phyloP scores from a whole-genome alignment of 306 rosid genomes.

The Casuarina equisetifolia region DNA sequence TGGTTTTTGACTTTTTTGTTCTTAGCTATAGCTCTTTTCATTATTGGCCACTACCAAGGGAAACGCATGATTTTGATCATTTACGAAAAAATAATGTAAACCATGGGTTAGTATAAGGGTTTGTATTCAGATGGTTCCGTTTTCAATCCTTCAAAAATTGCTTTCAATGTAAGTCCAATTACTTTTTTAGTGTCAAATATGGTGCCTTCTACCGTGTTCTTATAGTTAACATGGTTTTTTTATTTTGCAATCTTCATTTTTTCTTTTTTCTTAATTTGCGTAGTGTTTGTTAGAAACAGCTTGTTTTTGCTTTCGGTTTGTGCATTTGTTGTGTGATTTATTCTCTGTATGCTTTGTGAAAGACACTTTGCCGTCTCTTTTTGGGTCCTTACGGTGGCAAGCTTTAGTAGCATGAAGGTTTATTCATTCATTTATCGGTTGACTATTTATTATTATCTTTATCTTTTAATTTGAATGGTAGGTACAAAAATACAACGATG shows the following conservation, averaged over 20 bases:
- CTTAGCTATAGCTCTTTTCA: neutral
- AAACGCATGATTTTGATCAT: constrained; percentile 19
- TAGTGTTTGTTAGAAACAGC: too few relatives aligned
- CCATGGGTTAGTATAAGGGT: constrained; percentile 23
- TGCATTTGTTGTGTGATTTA: neutral
- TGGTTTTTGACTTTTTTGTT: neutral
- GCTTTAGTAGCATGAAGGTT: neutral
- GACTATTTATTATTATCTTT: neutral
- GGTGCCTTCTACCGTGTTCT: too few relatives aligned
- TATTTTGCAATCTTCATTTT: too few relatives aligned
- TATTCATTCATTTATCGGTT: neutral
- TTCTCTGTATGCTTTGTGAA: neutral
- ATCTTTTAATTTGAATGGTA: neutral
- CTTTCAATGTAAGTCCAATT: neutral
- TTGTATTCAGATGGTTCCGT: neutral
- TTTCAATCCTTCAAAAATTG: neutral
- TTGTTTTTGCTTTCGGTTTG: too few relatives aligned
- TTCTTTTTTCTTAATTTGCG: too few relatives aligned
- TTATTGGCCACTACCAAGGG: neutral
- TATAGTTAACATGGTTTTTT: too few relatives aligned
- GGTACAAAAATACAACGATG: neutral
- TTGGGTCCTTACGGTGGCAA: neutral
- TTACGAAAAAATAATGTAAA: constrained; percentile 42
- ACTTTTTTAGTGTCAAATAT: neutral
- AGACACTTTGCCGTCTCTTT: neutral